A percentile compares a stretch with the other conserved stretches of the same genome.
Evolutionary conservation across 257 asterid species (phyloP).

Genomic region (Ehretia macrophylla): DNA sequence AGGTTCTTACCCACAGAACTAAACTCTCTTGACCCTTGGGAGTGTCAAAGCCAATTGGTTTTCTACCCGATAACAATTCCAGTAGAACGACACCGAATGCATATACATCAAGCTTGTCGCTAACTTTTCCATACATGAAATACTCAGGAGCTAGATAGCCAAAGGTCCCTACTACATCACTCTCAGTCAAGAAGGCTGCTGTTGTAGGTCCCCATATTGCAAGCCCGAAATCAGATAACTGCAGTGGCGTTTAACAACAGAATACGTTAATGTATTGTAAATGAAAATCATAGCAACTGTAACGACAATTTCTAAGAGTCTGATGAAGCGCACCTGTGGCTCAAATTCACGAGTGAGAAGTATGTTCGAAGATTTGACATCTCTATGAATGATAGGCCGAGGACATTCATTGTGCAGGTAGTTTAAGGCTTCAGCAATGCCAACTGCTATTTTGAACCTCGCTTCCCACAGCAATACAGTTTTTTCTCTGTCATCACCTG

Average conservation of each 20-base stretch:
- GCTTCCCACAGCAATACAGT: slow-evolving; percentile 61
- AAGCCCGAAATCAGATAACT: slow-evolving; percentile 90
- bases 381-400: slow-evolving; percentile 78
- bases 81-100: slow-evolving; percentile 94
- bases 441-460: slow-evolving; percentile 68
- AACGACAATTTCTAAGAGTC: not conserved
- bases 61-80: slow-evolving; percentile 84
- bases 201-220: slow-evolving; percentile 84
- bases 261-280: not conserved
- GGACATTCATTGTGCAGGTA: slow-evolving; percentile 64
- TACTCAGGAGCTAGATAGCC: slow-evolving; percentile 99
- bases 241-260: slow-evolving; percentile 6
- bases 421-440: slow-evolving; percentile 79
- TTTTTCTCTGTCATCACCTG: slow-evolving; percentile 42
- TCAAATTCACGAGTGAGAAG: slow-evolving; percentile 60
- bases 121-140: slow-evolving; percentile 92
- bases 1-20: slow-evolving; percentile 80
- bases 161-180: slow-evolving; percentile 90
- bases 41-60: slow-evolving; percentile 63
- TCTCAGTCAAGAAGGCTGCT: slow-evolving; percentile 54
- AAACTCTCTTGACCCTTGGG: slow-evolving; percentile 74
- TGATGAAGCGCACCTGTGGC: slow-evolving; percentile 62
- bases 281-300: not conserved
- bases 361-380: slow-evolving; percentile 82
- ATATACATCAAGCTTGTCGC: slow-evolving; percentile 88